Conservation (phyloP, 768 basidiomycete species). For the Tulasnella sp. region DNA sequence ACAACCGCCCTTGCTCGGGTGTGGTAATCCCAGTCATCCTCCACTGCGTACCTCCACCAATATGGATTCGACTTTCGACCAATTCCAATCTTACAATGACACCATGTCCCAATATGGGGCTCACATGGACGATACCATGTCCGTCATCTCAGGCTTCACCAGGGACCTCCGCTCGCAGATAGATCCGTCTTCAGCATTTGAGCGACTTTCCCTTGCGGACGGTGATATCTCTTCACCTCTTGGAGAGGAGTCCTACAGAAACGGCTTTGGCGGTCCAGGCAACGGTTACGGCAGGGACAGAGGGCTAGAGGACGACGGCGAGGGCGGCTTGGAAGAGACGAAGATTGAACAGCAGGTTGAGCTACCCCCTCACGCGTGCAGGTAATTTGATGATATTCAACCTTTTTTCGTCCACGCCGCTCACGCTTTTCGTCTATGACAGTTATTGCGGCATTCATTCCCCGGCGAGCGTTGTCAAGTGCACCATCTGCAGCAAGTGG, state of each 20-base stretch:
- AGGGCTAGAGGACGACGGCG: slow-evolving; percentile 76
- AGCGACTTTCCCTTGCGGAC: slow-evolving; percentile 29
- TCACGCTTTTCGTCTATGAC: slow-evolving; percentile 15
- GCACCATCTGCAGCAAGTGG: slow-evolving; percentile 87
- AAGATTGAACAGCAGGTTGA: slow-evolving; percentile 75
- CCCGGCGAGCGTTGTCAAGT: slow-evolving; percentile 95
- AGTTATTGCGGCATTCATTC: slow-evolving; percentile 99
- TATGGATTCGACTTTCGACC: slow-evolving; percentile 18
- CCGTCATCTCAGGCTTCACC: slow-evolving; percentile 34
- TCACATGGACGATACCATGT: slow-evolving; percentile 32
- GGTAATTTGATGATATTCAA: slow-evolving; percentile 46
- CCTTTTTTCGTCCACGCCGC: slow-evolving; percentile 20
- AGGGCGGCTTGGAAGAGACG: slow-evolving; percentile 81
- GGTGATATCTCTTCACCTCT: neutral
- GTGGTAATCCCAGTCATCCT: neutral
- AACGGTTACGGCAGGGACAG: slow-evolving; percentile 25
- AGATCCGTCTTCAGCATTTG: slow-evolving; percentile 27
- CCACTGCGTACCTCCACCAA: neutral
- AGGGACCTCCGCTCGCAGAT: slow-evolving; percentile 28
- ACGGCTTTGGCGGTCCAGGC: slow-evolving; percentile 28
- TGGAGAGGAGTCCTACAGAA: neutral
- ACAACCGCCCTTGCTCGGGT: neutral
- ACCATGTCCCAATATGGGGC: slow-evolving; percentile 33
- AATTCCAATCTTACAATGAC: slow-evolving; percentile 28
- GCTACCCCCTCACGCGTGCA: slow-evolving; percentile 91